Conservation (phyloP, 805 yeast species). For the Maudiozyma barnettii region DNA sequence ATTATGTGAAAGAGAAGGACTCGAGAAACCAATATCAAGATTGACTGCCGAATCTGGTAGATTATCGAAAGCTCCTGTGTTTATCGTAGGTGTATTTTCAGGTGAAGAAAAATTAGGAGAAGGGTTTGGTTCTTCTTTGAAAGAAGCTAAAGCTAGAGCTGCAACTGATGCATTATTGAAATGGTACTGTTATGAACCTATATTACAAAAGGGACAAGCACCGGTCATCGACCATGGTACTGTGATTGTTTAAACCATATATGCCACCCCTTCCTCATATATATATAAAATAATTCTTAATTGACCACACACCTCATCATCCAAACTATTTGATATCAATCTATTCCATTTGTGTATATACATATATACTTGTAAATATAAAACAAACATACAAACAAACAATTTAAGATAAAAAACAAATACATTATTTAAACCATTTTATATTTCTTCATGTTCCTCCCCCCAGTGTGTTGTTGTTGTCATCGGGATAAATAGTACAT, state of each 20-base stretch:
- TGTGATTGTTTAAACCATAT: conserved; percentile 34
- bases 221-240: conserved; percentile 46
- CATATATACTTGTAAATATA: conserved; percentile 7
- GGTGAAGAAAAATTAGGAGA: conserved; percentile 83
- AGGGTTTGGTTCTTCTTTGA: conserved; percentile 83
- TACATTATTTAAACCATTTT: too few relatives aligned
- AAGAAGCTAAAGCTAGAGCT: conserved; percentile 88
- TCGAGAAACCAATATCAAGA: conserved; percentile 69
- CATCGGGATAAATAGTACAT: too few relatives aligned
- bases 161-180: conserved; percentile 83
- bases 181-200: conserved; percentile 86
- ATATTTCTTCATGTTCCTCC: too few relatives aligned
- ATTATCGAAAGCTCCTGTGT: conserved; percentile 70
- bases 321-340: neutral
- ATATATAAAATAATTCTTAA: too few relatives aligned
- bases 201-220: conserved; percentile 37
- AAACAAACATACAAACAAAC: neutral
- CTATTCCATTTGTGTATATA: conserved; percentile 1
- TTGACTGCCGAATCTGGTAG: conserved; percentile 92
- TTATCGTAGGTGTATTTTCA: conserved; percentile 82
- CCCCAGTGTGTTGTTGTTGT: too few relatives aligned
- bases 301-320: neutral
- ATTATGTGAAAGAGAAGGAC: conserved; percentile 64
- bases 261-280: too few relatives aligned
- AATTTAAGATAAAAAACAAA: neutral